Percentiles rank a stretch among this genome's conserved stretches.
Conservation (phyloP, 2,329 filamentous ascomycete species). For the Ophiostoma sp. region DNA sequence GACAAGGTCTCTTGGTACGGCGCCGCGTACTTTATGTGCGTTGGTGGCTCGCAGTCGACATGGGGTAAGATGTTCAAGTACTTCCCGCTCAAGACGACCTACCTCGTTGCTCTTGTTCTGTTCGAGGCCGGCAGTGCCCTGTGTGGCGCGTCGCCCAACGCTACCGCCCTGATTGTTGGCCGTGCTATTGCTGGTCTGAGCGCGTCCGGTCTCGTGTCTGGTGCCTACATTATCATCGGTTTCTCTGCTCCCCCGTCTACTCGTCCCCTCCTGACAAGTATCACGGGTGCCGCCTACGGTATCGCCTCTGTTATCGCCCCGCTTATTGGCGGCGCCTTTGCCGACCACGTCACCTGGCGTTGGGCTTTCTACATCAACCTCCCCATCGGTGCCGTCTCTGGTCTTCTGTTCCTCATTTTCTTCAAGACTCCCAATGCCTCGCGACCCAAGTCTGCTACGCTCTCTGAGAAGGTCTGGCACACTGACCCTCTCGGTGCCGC, state of each 20-base stretch:
- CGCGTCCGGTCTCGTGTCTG: slow-evolving; percentile 45
- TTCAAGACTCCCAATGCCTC: slow-evolving; percentile 40
- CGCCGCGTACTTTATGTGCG: slow-evolving; percentile 53
- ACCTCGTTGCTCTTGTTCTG: slow-evolving; percentile 24
- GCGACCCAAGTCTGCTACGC: slow-evolving; percentile 35
- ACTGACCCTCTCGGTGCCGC: slow-evolving; percentile 45
- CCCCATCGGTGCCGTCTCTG: slow-evolving; percentile 36
- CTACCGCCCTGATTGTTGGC: slow-evolving; percentile 51
- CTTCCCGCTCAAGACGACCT: slow-evolving; percentile 43
- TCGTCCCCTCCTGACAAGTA: slow-evolving; percentile 36
- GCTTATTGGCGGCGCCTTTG: slow-evolving; percentile 35
- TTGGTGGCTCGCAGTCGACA: slow-evolving; percentile 47
- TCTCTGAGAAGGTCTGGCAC: slow-evolving; percentile 44
- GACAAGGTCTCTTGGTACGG: slow-evolving; percentile 61
- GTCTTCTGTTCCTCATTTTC: slow-evolving; percentile 36
- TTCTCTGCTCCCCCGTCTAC: slow-evolving; percentile 34
- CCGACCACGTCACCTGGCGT: slow-evolving; percentile 35
- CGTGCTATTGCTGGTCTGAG: slow-evolving; percentile 48
- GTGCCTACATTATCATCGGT: slow-evolving; percentile 45
- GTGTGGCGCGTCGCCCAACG: slow-evolving; percentile 47
- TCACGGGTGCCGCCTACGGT: slow-evolving; percentile 29
- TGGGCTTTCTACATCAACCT: slow-evolving; percentile 40
- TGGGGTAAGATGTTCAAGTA: slow-evolving; percentile 54
- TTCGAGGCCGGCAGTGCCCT: slow-evolving; percentile 39
- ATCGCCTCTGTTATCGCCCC: slow-evolving; percentile 38